phyloP scores from a whole-genome alignment of 345 rosid species.

The Euphorbia tirucalli region DNA sequence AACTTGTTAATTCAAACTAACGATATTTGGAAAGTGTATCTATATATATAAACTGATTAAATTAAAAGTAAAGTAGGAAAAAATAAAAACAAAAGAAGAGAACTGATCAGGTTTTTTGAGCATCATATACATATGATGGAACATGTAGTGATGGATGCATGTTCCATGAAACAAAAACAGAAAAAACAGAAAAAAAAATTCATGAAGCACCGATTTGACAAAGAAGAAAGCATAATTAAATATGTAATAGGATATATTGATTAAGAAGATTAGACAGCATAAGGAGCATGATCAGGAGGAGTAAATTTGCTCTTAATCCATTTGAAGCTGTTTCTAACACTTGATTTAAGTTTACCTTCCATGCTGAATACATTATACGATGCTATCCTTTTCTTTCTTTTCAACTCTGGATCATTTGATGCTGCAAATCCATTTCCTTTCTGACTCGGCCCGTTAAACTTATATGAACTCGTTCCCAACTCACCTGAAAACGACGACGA shows the following conservation, averaged over 20 bases:
- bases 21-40: too few relatives aligned
- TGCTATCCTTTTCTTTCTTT: conserved; percentile 88
- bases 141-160: too few relatives aligned
- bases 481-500: conserved; percentile 62
- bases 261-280: conserved; percentile 29
- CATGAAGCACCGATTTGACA: too few relatives aligned
- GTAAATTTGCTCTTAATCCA: conserved; percentile 88
- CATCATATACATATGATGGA: too few relatives aligned
- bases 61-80: too few relatives aligned
- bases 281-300: conserved; percentile 37
- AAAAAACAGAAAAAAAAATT: neutral
- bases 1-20: too few relatives aligned
- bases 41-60: too few relatives aligned
- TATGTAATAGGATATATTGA: too few relatives aligned
- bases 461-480: conserved; percentile 58
- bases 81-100: too few relatives aligned
- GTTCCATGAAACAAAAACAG: too few relatives aligned
- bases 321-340: conserved; percentile 76
- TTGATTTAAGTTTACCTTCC: conserved; percentile 74
- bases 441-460: conserved; percentile 66
- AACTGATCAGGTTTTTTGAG: too few relatives aligned
- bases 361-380: conserved; percentile 63
- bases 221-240: too few relatives aligned
- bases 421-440: conserved; percentile 41
- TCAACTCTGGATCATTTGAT: conserved; percentile 69